Percentiles rank a stretch among this genome's conserved stretches.
These are phyloP conservation scores for Pichia terricola DNA, from an alignment of 1,139 yeast genomes.

Conservation along the genomic window DNA sequence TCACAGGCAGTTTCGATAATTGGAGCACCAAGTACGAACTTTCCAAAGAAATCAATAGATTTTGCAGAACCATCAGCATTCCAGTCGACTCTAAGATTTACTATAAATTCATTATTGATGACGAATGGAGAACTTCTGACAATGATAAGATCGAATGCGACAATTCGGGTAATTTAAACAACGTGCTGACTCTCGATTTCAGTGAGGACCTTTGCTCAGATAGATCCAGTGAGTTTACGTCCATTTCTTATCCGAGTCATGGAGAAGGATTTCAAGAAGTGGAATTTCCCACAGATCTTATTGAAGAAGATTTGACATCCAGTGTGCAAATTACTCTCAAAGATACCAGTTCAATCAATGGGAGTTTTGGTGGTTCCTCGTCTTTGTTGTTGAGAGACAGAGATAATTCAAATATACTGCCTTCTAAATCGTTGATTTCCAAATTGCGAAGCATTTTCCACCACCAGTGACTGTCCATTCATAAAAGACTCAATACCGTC, in stretches of 20 bases:
- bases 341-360: conserved; percentile 16
- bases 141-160: conserved; percentile 34
- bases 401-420: not conserved
- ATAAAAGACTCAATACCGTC: no score
- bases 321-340: conserved; percentile 22
- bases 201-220: conserved; percentile 7
- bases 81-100: conserved; percentile 22
- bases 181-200: conserved; percentile 18
- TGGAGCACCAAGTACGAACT: conserved; percentile 47
- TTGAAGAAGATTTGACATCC: conserved; percentile 14
- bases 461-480: no score
- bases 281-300: not conserved
- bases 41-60: conserved; percentile 33
- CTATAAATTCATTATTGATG: conserved; percentile 59
- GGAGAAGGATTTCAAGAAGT: no score
- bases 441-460: not conserved
- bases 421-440: not conserved
- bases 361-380: conserved; percentile 1
- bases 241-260: conserved; percentile 20
- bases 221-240: conserved; percentile 17
- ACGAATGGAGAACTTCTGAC: conserved; percentile 43
- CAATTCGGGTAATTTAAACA: conserved; percentile 43
- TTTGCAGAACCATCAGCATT: no score
- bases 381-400: not conserved
- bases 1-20: conserved; percentile 59